phyloP scores from a whole-genome alignment of 768 basidiomycete genomes.

The Ramaria rubella region DNA sequence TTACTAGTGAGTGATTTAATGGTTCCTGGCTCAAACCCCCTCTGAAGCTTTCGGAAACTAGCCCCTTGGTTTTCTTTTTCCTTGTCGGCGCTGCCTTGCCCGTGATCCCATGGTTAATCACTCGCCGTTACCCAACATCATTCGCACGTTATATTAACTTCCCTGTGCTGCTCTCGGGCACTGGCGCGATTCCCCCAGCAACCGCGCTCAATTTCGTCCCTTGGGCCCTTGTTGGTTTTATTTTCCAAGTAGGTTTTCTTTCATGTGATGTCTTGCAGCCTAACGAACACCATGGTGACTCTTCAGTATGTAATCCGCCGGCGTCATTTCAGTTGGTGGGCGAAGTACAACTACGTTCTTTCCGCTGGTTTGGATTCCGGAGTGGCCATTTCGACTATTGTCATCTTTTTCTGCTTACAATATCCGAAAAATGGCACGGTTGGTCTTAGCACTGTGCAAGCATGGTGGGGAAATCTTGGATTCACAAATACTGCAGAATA shows the following conservation, averaged over 20 bases:
- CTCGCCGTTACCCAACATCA: constrained; percentile 55
- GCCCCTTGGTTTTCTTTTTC: constrained; percentile 68
- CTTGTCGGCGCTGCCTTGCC: constrained; percentile 64
- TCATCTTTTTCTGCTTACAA: constrained; percentile 59
- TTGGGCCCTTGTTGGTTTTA: constrained; percentile 58
- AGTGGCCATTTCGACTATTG: constrained; percentile 47
- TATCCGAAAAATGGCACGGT: constrained; percentile 58
- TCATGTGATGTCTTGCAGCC: not conserved
- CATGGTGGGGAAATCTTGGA: constrained; percentile 63
- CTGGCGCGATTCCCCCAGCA: constrained; percentile 58
- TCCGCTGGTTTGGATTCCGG: constrained; percentile 69
- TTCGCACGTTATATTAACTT: constrained; percentile 49
- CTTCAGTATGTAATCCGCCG: constrained; percentile 49
- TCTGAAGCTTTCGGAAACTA: constrained; percentile 14
- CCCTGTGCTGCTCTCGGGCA: constrained; percentile 58
- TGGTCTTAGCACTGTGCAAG: constrained; percentile 43
- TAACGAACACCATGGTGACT: not conserved
- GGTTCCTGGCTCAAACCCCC: constrained; percentile 11
- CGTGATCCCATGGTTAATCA: constrained; percentile 44
- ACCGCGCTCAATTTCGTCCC: constrained; percentile 62
- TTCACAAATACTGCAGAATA: not conserved
- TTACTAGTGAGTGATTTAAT: constrained; percentile 39
- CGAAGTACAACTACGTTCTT: constrained; percentile 56
- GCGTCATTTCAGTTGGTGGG: constrained; percentile 61
- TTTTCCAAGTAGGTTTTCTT: constrained; percentile 43